Percentiles rank a stretch among this genome's conserved stretches.
Evolutionary conservation across 108 stramenopile species (phyloP).

Genomic region (Fragilaria radians): DNA sequence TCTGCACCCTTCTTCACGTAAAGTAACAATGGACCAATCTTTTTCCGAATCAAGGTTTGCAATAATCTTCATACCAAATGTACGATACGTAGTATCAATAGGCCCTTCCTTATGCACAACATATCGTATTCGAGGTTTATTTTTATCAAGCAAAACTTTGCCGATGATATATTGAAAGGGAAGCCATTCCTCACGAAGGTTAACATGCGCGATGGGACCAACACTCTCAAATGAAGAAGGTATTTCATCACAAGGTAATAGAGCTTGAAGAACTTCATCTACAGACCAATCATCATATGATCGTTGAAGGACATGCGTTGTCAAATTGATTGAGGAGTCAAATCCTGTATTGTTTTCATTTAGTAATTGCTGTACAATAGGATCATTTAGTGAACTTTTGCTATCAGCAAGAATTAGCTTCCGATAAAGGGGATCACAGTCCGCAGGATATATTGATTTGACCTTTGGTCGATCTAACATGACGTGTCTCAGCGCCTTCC

Average conservation of each 20-base stretch:
- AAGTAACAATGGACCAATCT: slow-evolving; percentile 47
- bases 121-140: slow-evolving; percentile 66
- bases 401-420: slow-evolving; percentile 23
- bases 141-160: slow-evolving; percentile 90
- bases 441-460: slow-evolving; percentile 32
- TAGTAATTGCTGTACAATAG: slow-evolving; percentile 8
- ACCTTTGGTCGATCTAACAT: slow-evolving; percentile 52
- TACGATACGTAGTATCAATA: slow-evolving; percentile 89
- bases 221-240: slow-evolving; percentile 91
- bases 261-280: slow-evolving; percentile 61
- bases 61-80: slow-evolving; percentile 95
- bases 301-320: slow-evolving; percentile 12
- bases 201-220: slow-evolving; percentile 95
- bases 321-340: neutral
- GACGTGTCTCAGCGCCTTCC: slow-evolving; percentile 37
- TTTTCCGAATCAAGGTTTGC: slow-evolving; percentile 31
- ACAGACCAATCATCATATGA: slow-evolving; percentile 59
- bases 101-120: slow-evolving; percentile 95
- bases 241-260: slow-evolving; percentile 64
- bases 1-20: slow-evolving; percentile 85
- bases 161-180: slow-evolving; percentile 92
- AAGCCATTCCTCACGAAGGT: slow-evolving; percentile 78
- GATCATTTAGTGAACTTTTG: slow-evolving; percentile 32
- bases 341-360: too few species aligned
- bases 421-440: slow-evolving; percentile 6